Base-by-base conservation (phyloP, 345 rosid species). In the Eucalyptus albens region DNA sequence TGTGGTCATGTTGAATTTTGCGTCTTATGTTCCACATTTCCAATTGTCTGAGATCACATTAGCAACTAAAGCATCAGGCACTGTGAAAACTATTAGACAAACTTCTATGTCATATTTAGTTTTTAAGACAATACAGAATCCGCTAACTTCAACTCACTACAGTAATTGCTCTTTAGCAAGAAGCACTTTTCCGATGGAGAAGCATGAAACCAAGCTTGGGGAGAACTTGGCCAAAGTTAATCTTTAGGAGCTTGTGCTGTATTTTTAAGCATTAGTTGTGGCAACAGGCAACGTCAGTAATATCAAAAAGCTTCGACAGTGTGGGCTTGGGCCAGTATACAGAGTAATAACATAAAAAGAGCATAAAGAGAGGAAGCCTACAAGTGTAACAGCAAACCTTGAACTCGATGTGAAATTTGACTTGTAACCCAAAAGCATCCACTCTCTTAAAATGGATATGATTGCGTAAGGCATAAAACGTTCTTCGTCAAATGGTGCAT, bases 211-310 rank as follows among this genome's bases (percentile, higher is more conserved):
- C 50, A 40, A 27, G 27, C 45, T n/a, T 26, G 60, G 45, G 5
- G 50, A 88, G 80, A 55, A 87, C 45, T 40, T 90, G 53, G 88
- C 50, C 45, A 80, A 37, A 15, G 56, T 42, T 19, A 80, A 87
- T 82, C 88, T 91, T 51, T 91, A 88, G 87, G 92, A 92, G 42
- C 88, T 91, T 6, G 89, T 85, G 37, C 86, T 95, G 21, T 88
- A 93, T 87, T 93, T 94, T 88, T 93, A 90, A 69, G 91, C 88
- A 60, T 91, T 93, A 51, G 90, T 90, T 90, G 87, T 90, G 55
- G 92, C 94, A 91, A 92, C 94, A n/a, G 67, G 19, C 33, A 50
- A 90, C 50, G 93, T 94, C 65, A 87, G 91, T 27, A 69, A 88
- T 6, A 72, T 26, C 85, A 92, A 93, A 86, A 92, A 93, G 90